Evolutionary conservation across 208 protist genomes (phyloP), one percentile per base, ranked within the genome.

Genomic region (Cochliopodium minus): DNA sequence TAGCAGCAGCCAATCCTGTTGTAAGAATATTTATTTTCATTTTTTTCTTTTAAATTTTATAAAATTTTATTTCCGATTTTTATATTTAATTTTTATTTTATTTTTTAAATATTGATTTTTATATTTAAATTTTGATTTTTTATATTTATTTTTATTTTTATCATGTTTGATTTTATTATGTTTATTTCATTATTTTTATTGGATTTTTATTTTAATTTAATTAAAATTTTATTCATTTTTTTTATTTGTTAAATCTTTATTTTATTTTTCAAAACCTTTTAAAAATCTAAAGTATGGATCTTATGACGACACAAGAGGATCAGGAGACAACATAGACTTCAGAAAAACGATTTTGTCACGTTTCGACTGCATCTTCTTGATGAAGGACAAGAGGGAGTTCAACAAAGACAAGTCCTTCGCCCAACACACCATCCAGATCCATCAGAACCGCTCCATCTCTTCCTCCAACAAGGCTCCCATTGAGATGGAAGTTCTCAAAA

Each of bases 1-100:
- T 99, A 2, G 97, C 96, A 0, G 97, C 97, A 25, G 96, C 97
- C 5, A 99, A 99, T 78, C 95, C 54, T 33, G 2, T 59, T 43
- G 17, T 43, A n/a, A n/a, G 17, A n/a, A n/a, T 43, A 43, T 43
- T 43, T 43, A 17, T 43, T 43, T 43, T 22, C n/a, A n/a, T 43
- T 43, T 43, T 43, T 43, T 43, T 43, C n/a, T 43, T 43, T 43
- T 20, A n/a, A n/a, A n/a, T 43, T 43, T 43, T 43, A n/a, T 43
- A n/a, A n/a, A 43, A 43, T 20, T 43, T 43, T 43, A n/a, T 43
- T 43, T 43, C n/a, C n/a, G 17, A n/a, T 43, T 43, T 17, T 22
- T 22, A n/a, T 43, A n/a, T 43, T 43, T 22, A n/a, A n/a, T 43
- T 22, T 43, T 43, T 43, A n/a, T 43, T 20, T 43, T 43, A n/a